Percentiles rank a stretch among this genome's conserved stretches.
phyloP scores from a whole-genome alignment of 2,329 filamentous ascomycete genomes.

The Sclerotinia minor region DNA sequence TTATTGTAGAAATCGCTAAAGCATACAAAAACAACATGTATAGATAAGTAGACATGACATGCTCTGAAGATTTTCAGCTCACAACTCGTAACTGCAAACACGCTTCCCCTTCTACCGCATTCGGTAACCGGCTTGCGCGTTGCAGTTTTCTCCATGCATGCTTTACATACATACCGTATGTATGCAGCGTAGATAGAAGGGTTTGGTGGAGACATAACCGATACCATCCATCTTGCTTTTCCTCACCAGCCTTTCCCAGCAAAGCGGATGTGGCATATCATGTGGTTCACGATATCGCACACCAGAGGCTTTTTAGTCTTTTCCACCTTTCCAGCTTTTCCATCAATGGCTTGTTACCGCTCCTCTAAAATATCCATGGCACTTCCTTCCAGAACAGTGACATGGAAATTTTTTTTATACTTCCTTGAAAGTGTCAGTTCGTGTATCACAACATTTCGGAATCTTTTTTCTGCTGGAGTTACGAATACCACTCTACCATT shows the following conservation, averaged over 20 bases:
- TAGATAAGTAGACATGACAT: background rate
- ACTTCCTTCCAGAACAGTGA: background rate
- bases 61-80: background rate
- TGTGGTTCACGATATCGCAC: conserved; percentile 7
- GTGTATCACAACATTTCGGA: conserved; percentile 1
- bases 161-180: background rate
- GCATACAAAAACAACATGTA: background rate
- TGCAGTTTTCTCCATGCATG: background rate
- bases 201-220: conserved; percentile 7
- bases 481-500: background rate
- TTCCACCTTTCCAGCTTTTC: background rate
- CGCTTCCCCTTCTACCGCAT: conserved; percentile 8
- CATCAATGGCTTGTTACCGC: background rate
- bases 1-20: background rate
- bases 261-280: conserved; percentile 19
- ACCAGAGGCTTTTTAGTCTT: background rate
- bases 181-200: background rate
- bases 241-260: conserved; percentile 2
- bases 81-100: conserved; percentile 5
- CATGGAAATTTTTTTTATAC: background rate
- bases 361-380: background rate
- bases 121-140: conserved; percentile 13
- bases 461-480: background rate
- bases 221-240: conserved; percentile 6
- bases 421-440: background rate